Conservation (phyloP, 2,329 filamentous ascomycete species). For the Nannizziopsis barbatae region DNA sequence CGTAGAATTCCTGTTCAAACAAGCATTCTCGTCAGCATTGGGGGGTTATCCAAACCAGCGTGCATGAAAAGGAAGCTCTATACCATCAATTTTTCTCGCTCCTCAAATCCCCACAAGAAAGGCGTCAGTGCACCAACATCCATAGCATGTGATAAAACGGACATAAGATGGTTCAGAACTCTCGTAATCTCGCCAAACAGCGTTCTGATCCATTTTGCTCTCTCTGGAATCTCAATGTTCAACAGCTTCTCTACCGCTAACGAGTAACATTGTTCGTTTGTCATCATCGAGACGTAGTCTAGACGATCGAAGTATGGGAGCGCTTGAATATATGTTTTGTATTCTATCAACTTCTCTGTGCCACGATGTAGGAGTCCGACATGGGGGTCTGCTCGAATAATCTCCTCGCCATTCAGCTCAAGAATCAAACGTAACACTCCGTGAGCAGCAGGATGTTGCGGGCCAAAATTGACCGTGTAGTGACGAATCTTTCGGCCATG, state of each 20-base stretch:
- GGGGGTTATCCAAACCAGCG: not conserved
- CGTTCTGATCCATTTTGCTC: constrained; percentile 94
- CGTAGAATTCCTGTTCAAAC: constrained; percentile 79
- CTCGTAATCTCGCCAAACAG: constrained; percentile 92
- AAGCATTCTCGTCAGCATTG: constrained; percentile 12
- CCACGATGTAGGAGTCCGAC: constrained; percentile 92
- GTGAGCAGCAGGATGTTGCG: constrained; percentile 96
- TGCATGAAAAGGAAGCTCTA: constrained; percentile 24
- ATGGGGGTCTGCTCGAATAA: constrained; percentile 90
- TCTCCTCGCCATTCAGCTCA: constrained; percentile 95
- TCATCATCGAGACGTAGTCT: constrained; percentile 99
- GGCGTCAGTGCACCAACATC: constrained; percentile 96
- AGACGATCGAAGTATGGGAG: constrained; percentile 97
- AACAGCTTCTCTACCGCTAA: constrained; percentile 95
- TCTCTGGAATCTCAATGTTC: constrained; percentile 88
- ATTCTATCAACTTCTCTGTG: constrained; percentile 99
- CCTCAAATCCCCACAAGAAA: constrained; percentile 98
- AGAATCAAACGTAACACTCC: constrained; percentile 95
- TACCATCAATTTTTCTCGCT: constrained; percentile 99
- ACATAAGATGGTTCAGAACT: constrained; percentile 95
- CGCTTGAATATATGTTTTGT: constrained; percentile 97
- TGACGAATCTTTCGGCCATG: constrained; percentile 77
- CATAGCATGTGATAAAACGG: constrained; percentile 93
- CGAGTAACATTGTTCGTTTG: constrained; percentile 95
- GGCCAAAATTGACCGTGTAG: constrained; percentile 99